Base-by-base conservation (phyloP, 768 basidiomycete genomes). In the Boletus sp. region DNA sequence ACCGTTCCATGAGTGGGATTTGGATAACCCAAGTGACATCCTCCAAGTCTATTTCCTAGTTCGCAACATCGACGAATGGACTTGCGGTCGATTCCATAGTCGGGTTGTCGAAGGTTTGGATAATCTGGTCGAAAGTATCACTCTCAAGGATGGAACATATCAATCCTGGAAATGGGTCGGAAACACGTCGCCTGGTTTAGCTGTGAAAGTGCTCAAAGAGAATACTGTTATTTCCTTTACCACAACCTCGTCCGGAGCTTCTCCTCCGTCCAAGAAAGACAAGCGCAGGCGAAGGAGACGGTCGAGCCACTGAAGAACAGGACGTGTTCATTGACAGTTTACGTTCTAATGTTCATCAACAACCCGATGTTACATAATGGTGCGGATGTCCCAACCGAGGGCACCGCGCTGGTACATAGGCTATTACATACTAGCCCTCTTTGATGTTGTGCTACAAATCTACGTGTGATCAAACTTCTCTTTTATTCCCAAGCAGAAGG, bases 401-500 rank as follows among this genome's bases (percentile, higher is more conserved):
- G 24, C 24, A 44, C 14, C 24, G 42, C 42, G 20, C 24, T 44
- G 14, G 42, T 28, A 28, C 24, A 24, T 35, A 5, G 35, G 17
- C 12, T 47, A 50, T 33, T 36, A 15, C n/a, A n/a, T n/a, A n/a
- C n/a, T 18, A 37, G n/a, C 17, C 24, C 33, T 54, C 36, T 5
- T 39, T 7, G 24, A 24, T 24, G 24, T 50, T 28, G 40, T 67
- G 41, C 20, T 67, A 55, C 48, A 42, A 51, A 64, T 69, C 24
- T 67, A 62, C 10, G 4, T 28, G 37, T 37, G 29, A 40, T 47
- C 33, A 35, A 42, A 29, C 30, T 41, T 60, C 40, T 12, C 41
- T 29, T 35, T 67, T 70, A 80, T 65, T 80, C 84, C 93, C 94
- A 95, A 62, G 83, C 84, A 3, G 90, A 89, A 41, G 91, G 90